Percentiles rank a stretch among this genome's conserved stretches.
Evolutionary conservation across 768 basidiomycete species (phyloP).

Genomic region (Leucocoprinus leucothites): DNA sequence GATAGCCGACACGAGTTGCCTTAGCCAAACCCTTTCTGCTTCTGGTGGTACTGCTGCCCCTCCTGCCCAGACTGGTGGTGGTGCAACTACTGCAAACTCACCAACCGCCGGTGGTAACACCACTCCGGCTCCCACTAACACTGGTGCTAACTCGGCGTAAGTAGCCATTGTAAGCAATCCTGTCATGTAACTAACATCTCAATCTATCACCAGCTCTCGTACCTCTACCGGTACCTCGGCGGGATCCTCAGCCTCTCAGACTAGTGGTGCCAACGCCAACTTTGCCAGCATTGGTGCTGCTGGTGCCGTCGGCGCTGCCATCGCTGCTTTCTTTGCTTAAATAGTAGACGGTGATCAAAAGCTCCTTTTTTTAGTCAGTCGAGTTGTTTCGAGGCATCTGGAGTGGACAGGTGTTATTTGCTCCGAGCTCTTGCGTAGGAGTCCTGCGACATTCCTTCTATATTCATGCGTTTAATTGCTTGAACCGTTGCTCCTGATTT

Average conservation of each 20-base stretch:
- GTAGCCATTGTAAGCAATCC: constrained; percentile 8
- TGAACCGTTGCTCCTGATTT: constrained; percentile 1
- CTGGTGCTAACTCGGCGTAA: constrained; percentile 12
- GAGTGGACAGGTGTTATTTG: not conserved
- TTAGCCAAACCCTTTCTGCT: constrained; percentile 21
- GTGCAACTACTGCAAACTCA: constrained; percentile 11
- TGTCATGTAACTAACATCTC: constrained; percentile 1
- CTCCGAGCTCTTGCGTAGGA: not conserved
- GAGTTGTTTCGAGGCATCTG: not conserved
- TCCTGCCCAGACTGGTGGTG: constrained; percentile 14
- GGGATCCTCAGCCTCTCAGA: not conserved
- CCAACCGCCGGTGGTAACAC: constrained; percentile 15
- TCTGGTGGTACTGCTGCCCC: constrained; percentile 17
- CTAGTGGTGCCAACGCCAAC: constrained; percentile 17
- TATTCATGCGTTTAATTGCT: constrained; percentile 4
- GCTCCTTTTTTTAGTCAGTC: not conserved
- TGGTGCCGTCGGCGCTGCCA: constrained; percentile 39
- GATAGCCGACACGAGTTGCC: constrained; percentile 33
- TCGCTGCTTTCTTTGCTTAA: constrained; percentile 42
- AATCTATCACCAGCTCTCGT: not conserved
- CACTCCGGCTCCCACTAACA: constrained; percentile 13
- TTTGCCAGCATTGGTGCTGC: constrained; percentile 35
- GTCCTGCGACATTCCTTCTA: not conserved
- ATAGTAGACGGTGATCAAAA: constrained; percentile 1
- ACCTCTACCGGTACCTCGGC: not conserved